Evolutionary conservation across 1,139 yeast species (phyloP).

Genomic region (Blastobotrys ciferrii): DNA sequence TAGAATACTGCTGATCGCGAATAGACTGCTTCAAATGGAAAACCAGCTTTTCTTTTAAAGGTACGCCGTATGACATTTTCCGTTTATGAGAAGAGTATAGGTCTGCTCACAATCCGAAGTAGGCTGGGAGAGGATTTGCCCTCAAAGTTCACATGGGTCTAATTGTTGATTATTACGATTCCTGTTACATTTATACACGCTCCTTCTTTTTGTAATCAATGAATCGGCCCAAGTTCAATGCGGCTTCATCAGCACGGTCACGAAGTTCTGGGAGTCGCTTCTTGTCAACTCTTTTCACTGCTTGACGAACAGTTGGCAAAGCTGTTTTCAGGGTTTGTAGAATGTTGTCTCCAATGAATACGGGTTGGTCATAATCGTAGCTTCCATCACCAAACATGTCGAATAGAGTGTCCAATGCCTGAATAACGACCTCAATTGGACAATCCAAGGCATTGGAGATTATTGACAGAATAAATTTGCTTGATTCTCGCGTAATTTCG

Average conservation of each 20-base stretch:
- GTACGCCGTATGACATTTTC: no score
- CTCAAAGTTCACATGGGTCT: background rate
- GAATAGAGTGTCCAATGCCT: conserved; percentile 62
- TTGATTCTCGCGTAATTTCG: conserved; percentile 41
- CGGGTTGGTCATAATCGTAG: conserved; percentile 62
- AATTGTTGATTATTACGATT: background rate
- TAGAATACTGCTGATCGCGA: background rate
- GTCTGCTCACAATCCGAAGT: no score
- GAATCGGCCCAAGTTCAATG: conserved; percentile 67
- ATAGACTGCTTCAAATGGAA: no score
- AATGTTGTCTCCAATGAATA: conserved; percentile 61
- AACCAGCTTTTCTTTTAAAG: no score
- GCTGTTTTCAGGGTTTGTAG: conserved; percentile 44
- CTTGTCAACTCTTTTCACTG: conserved; percentile 66
- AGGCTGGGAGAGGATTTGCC: no score
- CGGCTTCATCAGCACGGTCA: conserved; percentile 65
- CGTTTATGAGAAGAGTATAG: no score
- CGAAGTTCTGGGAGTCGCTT: conserved; percentile 58
- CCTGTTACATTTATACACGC: no score
- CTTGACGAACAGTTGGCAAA: conserved; percentile 50
- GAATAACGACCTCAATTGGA: conserved; percentile 48
- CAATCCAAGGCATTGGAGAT: conserved; percentile 37
- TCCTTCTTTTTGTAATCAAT: conserved; percentile 66
- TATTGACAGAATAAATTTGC: conserved; percentile 26
- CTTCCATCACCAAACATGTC: conserved; percentile 79